Base-by-base conservation (phyloP, 2,329 filamentous ascomycete genomes). In the Colletotrichum sp. region DNA sequence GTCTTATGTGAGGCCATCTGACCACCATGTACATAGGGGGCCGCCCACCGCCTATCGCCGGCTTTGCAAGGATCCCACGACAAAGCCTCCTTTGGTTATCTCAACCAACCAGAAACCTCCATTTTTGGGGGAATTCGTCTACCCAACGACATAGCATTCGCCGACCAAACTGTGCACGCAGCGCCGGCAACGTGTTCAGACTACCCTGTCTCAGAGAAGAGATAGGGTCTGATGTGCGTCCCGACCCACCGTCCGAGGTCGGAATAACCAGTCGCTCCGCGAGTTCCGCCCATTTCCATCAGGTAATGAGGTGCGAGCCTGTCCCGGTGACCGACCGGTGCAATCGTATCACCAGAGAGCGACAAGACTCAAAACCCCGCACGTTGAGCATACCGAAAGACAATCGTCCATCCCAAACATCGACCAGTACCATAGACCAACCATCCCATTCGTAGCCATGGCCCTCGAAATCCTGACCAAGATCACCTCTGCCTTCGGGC, bases 381-480 rank as follows among this genome's bases (percentile, higher is more conserved):
- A 73, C 76, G 36, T 49, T 55, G 30, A 68, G 28, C 66, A 16
- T 68, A 32, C 18, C 52, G n/a, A 28, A 68, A 57, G 66, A 57
- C 39, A 52, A 16, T 52, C 30, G 32, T 62, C n/a, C 68, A 76
- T 62, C 63, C 57, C 67, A 26, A 80, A 28, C 59, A 63, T 39
- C 70, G 66, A 64, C 34, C 26, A 36, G 52, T 28, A 71, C 36
- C 68, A 72, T 68, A 64, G 28, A 76, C 34, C 36, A 63, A 8
- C 10, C 30, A 24, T 68, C 21, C 12, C 62, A 63, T 71, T 57
- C 67, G 26, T 74, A 75, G 44, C 52, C 80, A 87, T 86, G 85
- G 82, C 84, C 75, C 78, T 85, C 79, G 80, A 83, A 39, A 80
- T 85, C 72, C 75, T 81, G 70, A 81, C 83, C 49, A 82, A 78